phyloP scores from a whole-genome alignment of 768 basidiomycete genomes.

The Cyclocybe aegerita region DNA sequence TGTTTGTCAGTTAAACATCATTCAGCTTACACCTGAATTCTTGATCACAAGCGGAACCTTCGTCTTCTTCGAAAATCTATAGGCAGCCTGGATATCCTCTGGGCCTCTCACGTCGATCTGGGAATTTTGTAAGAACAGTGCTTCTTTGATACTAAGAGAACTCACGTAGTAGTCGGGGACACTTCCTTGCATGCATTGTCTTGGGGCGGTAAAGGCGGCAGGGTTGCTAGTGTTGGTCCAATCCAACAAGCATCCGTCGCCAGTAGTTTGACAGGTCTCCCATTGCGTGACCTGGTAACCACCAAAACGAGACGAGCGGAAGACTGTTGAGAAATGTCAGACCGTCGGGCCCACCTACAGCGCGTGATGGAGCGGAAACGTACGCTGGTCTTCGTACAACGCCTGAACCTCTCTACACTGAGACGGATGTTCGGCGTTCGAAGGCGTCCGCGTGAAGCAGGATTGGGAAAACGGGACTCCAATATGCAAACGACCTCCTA shows the following conservation, averaged over 20 bases:
- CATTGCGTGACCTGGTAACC: slow-evolving; percentile 29
- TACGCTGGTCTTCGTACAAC: slow-evolving; percentile 3
- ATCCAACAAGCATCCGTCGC: slow-evolving; percentile 34
- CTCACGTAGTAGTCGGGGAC: slow-evolving; percentile 29
- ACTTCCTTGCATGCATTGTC: slow-evolving; percentile 25
- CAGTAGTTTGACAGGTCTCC: slow-evolving; percentile 38
- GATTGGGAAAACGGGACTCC: slow-evolving; percentile 12
- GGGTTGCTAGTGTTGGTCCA: slow-evolving; percentile 19
- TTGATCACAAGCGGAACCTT: slow-evolving; percentile 22
- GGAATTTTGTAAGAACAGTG: neutral
- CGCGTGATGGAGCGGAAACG: neutral
- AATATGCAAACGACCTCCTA: slow-evolving; percentile 12
- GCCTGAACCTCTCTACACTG: slow-evolving; percentile 4
- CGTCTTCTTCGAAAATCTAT: slow-evolving; percentile 21
- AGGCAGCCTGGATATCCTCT: slow-evolving; percentile 23
- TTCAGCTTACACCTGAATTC: slow-evolving; percentile 20
- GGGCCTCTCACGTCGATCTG: slow-evolving; percentile 26
- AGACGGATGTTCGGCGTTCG: slow-evolving; percentile 1
- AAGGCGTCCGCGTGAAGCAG: slow-evolving; percentile 10
- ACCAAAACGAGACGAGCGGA: slow-evolving; percentile 15
- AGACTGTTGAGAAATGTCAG: slow-evolving; percentile 3
- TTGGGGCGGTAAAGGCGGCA: slow-evolving; percentile 17
- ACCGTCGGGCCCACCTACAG: neutral
- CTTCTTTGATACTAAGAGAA: neutral
- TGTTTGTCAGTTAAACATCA: neutral